Evolutionary conservation across 768 basidiomycete genomes (phyloP).

Genomic region (Sporobolomyces roseus): DNA sequence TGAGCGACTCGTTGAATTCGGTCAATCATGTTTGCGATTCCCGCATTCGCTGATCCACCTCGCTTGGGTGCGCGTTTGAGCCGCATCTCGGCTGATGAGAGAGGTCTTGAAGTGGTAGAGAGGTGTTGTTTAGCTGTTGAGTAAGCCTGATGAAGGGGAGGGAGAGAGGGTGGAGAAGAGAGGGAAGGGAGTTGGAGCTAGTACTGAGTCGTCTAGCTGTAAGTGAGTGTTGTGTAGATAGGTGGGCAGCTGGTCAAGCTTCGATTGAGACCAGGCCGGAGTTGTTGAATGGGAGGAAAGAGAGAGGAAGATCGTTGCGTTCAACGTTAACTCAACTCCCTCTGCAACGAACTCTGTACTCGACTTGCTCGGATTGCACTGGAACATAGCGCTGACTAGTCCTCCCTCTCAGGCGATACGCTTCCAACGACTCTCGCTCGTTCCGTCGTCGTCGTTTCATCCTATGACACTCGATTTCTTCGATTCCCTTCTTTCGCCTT

Average conservation of each 20-base stretch:
- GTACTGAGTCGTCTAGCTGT: background rate
- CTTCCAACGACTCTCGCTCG: too few species aligned
- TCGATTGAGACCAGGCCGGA: background rate
- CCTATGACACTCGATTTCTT: too few species aligned
- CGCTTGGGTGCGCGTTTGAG: slow-evolving; percentile 39
- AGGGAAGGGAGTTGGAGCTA: too few species aligned
- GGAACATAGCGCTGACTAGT: too few species aligned
- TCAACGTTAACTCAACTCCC: background rate
- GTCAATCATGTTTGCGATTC: slow-evolving; percentile 69
- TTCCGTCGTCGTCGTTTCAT: too few species aligned
- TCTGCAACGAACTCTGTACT: background rate
- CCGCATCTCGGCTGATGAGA: slow-evolving; percentile 12
- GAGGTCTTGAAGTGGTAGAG: background rate
- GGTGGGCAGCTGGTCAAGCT: slow-evolving; percentile 1
- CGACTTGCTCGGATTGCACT: too few species aligned
- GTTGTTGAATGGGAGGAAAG: background rate
- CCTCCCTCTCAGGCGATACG: too few species aligned
- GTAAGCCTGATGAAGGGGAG: background rate
- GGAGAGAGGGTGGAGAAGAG: background rate
- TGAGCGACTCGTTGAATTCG: slow-evolving; percentile 64
- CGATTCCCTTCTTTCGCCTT: too few species aligned
- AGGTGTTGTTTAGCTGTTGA: too few species aligned
- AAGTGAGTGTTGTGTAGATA: background rate
- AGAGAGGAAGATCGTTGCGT: background rate
- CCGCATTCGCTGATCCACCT: slow-evolving; percentile 37